A percentile compares a stretch with the other conserved stretches of the same genome.
These are phyloP conservation scores for Ascochyta pisi DNA, from an alignment of 2,329 filamentous ascomycete genomes.

Conservation along the genomic window DNA sequence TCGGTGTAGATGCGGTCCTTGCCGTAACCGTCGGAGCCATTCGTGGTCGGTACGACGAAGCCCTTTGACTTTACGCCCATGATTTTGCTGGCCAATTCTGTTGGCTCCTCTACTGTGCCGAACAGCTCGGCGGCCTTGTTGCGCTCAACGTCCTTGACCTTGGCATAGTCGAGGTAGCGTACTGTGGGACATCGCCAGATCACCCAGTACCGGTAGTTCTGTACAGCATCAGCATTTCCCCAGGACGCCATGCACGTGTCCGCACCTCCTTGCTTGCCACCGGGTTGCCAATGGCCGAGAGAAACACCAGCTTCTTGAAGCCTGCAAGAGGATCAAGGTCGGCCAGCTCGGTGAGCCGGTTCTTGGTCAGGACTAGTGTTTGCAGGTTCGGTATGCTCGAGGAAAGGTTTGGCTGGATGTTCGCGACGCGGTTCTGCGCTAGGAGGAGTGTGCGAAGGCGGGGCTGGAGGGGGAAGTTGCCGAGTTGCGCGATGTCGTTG, in stretches of 20 bases:
- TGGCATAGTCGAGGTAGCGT: slow-evolving; percentile 89
- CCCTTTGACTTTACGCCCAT: slow-evolving; percentile 82
- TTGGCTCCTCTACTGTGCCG: slow-evolving; percentile 78
- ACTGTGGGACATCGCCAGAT: slow-evolving; percentile 85
- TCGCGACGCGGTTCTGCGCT: slow-evolving; percentile 84
- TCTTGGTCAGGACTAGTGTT: slow-evolving; percentile 82
- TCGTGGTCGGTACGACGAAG: slow-evolving; percentile 64
- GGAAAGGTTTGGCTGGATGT: slow-evolving; percentile 77
- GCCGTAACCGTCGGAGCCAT: slow-evolving; percentile 43
- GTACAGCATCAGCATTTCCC: not conserved
- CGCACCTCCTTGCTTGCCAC: slow-evolving; percentile 88
- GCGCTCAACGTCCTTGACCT: slow-evolving; percentile 87
- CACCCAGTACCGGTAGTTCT: slow-evolving; percentile 93
- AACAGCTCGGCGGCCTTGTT: slow-evolving; percentile 80
- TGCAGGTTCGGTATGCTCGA: slow-evolving; percentile 81
- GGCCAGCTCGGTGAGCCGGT: slow-evolving; percentile 81
- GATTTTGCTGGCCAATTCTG: slow-evolving; percentile 76
- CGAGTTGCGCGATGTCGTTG: slow-evolving; percentile 89
- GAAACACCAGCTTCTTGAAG: slow-evolving; percentile 75
- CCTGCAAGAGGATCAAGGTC: slow-evolving; percentile 82
- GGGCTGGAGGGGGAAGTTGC: slow-evolving; percentile 91
- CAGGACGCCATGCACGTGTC: slow-evolving; percentile 1
- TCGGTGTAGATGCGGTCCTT: slow-evolving; percentile 79
- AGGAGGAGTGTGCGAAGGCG: slow-evolving; percentile 87
- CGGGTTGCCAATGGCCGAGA: slow-evolving; percentile 86